These are phyloP conservation scores for Quercus tomentella DNA, from an alignment of 331 rosid genomes.

Conservation along the genomic window DNA sequence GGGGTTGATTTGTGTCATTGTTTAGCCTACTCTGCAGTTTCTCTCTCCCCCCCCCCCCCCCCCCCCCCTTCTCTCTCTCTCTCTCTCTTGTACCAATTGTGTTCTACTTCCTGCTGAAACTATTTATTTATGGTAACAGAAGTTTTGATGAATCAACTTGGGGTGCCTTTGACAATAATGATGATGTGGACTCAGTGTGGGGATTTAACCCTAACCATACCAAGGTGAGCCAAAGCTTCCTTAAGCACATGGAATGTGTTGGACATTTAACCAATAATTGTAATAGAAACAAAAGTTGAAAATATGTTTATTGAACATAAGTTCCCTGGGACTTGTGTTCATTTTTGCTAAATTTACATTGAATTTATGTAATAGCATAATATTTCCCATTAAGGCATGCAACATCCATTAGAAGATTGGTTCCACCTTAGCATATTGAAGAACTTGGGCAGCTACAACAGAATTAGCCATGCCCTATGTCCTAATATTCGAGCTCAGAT, in stretches of 20 bases:
- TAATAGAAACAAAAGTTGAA: neutral
- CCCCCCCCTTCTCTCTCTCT: neutral
- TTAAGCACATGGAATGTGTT: neutral
- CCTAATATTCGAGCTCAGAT: neutral
- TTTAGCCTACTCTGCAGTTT: slow-evolving; percentile 4
- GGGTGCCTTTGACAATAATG: slow-evolving; percentile 86
- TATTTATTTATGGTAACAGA: slow-evolving; percentile 38
- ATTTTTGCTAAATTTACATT: neutral
- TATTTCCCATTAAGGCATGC: neutral
- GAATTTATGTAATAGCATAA: neutral
- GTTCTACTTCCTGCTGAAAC: slow-evolving; percentile 19
- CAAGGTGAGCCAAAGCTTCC: slow-evolving; percentile 50
- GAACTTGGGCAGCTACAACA: neutral
- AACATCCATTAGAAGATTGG: neutral
- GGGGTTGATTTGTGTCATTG: slow-evolving; percentile 4
- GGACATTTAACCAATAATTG: neutral
- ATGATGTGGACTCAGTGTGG: slow-evolving; percentile 91
- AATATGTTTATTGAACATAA: neutral
- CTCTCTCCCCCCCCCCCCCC: neutral
- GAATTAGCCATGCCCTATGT: neutral
- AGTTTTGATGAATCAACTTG: slow-evolving; percentile 82
- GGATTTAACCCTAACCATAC: slow-evolving; percentile 53
- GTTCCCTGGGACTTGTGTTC: neutral
- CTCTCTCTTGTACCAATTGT: neutral
- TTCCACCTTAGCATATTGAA: neutral